Percentiles rank a stretch among this genome's conserved stretches.
Evolutionary conservation across 2,329 filamentous ascomycete species (phyloP).

Genomic region (Penicillium sp.): DNA sequence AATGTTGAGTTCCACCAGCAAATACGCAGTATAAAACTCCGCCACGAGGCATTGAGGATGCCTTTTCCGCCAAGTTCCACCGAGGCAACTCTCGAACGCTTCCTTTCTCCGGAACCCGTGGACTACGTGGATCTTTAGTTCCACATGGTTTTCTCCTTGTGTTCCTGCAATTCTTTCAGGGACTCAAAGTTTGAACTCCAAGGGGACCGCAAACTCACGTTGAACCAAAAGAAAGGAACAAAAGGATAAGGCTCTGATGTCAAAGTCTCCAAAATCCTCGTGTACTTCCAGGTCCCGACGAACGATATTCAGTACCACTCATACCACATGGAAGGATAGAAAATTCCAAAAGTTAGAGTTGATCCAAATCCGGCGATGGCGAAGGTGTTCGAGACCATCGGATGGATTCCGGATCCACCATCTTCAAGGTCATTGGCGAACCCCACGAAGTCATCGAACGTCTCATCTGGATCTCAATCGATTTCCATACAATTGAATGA

Average conservation of each 20-base stretch:
- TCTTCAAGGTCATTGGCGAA: neutral
- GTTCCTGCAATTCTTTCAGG: conserved; percentile 3
- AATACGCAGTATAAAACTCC: too few species aligned
- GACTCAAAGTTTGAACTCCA: neutral
- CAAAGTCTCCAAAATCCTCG: neutral
- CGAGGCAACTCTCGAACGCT: too few species aligned
- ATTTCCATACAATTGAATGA: neutral
- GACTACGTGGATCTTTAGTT: neutral
- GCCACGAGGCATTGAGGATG: too few species aligned
- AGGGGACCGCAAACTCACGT: neutral
- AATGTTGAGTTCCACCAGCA: too few species aligned
- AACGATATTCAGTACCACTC: neutral
- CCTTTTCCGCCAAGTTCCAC: too few species aligned
- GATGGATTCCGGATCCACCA: neutral
- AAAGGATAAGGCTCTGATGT: neutral
- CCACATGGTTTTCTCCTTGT: neutral
- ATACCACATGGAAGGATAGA: neutral
- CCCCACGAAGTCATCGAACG: neutral
- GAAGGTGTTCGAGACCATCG: neutral
- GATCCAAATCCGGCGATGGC: conserved; percentile 5
- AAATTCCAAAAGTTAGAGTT: neutral
- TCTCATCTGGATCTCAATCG: neutral
- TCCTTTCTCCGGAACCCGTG: neutral
- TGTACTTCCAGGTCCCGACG: neutral
- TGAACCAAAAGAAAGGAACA: neutral